Percentiles rank a stretch among this genome's conserved stretches.
Evolutionary conservation across 495 filamentous ascomycete genomes (phyloP).

Genomic region (Neurospora sp.): DNA sequence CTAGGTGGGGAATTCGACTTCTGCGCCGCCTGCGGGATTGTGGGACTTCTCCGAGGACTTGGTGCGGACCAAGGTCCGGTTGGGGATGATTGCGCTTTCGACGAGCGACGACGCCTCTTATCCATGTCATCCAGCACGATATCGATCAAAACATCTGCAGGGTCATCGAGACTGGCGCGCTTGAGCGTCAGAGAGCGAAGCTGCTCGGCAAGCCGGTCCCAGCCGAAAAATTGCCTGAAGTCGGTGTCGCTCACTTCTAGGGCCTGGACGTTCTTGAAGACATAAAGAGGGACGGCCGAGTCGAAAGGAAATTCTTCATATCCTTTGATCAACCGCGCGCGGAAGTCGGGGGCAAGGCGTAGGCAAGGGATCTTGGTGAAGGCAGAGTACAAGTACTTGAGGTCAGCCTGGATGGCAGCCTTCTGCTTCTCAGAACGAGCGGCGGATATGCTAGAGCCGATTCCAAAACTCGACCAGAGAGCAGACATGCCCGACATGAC

Average conservation of each 20-base stretch:
- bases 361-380: conserved; percentile 97
- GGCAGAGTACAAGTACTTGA: conserved; percentile 93
- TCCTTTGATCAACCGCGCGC: conserved; percentile 75
- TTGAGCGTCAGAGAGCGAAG: conserved; percentile 83
- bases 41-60: conserved; percentile 47
- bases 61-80: conserved; percentile 52
- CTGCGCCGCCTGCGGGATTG: conserved; percentile 45
- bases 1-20: conserved; percentile 51
- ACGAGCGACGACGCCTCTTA: conserved; percentile 74
- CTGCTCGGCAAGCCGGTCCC: conserved; percentile 88
- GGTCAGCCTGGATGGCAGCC: conserved; percentile 68
- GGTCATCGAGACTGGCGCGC: conserved; percentile 79
- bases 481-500: conserved; percentile 93
- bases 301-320: conserved; percentile 99
- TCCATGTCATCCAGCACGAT: conserved; percentile 96
- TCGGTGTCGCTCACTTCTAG: conserved; percentile 93
- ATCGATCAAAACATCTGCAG: conserved; percentile 75
- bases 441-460: conserved; percentile 61
- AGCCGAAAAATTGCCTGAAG: conserved; percentile 92
- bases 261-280: conserved; percentile 91
- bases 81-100: conserved; percentile 74
- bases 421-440: conserved; percentile 82
- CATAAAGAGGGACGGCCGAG: conserved; percentile 86
- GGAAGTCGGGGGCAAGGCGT: conserved; percentile 78
- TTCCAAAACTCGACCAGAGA: conserved; percentile 79